phyloP scores from a whole-genome alignment of 495 filamentous ascomycete genomes.

The Amphirosellinia nigrospora region DNA sequence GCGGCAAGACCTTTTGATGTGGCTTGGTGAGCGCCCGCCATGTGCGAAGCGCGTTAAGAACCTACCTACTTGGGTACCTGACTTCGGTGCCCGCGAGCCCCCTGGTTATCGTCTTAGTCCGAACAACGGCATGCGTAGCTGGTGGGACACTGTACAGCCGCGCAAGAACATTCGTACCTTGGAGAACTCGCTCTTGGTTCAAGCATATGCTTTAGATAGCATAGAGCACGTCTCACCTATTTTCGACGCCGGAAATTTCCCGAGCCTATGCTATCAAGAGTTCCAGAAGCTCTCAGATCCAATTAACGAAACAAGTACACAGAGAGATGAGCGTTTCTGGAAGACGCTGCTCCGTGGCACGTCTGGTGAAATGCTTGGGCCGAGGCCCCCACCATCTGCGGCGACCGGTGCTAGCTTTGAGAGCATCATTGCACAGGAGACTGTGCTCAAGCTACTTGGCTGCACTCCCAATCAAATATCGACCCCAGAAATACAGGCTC shows the following conservation, averaged over 20 bases:
- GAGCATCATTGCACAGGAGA: slow-evolving; percentile 32
- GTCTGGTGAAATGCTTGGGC: not conserved
- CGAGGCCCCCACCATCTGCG: not conserved
- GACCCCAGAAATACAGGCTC: slow-evolving; percentile 26
- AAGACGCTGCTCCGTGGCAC: slow-evolving; percentile 28
- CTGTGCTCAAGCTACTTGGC: slow-evolving; percentile 26
- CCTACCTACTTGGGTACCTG: slow-evolving; percentile 37
- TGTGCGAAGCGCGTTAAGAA: slow-evolving; percentile 22
- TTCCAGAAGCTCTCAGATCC: slow-evolving; percentile 22
- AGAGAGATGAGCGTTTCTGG: slow-evolving; percentile 32
- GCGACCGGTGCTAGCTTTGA: slow-evolving; percentile 21
- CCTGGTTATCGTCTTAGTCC: not conserved
- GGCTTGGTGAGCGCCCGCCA: not conserved
- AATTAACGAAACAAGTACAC: slow-evolving; percentile 6
- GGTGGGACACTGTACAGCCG: slow-evolving; percentile 30
- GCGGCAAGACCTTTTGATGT: not conserved
- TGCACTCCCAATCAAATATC: slow-evolving; percentile 26
- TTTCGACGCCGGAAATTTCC: slow-evolving; percentile 29
- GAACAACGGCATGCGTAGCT: slow-evolving; percentile 24
- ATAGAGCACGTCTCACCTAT: slow-evolving; percentile 32
- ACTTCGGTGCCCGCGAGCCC: slow-evolving; percentile 25
- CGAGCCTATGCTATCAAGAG: slow-evolving; percentile 28
- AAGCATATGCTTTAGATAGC: slow-evolving; percentile 33
- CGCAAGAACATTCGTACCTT: slow-evolving; percentile 25
- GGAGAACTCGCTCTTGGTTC: slow-evolving; percentile 21